These are phyloP conservation scores for Daldinia concentrica DNA, from an alignment of 495 filamentous ascomycete genomes.

Conservation along the genomic window DNA sequence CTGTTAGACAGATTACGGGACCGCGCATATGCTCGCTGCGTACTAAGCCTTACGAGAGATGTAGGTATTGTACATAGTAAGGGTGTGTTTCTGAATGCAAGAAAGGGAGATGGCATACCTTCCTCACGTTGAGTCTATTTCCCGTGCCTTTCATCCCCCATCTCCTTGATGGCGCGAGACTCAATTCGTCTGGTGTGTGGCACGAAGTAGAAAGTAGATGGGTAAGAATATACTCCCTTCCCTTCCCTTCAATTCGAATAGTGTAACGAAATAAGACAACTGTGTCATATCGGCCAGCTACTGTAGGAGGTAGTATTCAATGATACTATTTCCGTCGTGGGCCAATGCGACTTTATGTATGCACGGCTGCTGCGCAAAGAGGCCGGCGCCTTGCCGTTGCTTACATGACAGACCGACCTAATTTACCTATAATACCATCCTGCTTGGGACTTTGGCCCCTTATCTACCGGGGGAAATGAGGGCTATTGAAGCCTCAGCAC, in stretches of 20 bases:
- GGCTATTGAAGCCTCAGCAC: conserved; percentile 18
- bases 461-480: conserved; percentile 14
- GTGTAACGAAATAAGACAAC: conserved; percentile 6
- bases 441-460: conserved; percentile 15
- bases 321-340: conserved; percentile 40
- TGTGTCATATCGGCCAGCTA: conserved; percentile 28
- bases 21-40: conserved; percentile 39
- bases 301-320: conserved; percentile 2
- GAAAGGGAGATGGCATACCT: conserved; percentile 27
- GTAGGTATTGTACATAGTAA: conserved; percentile 6
- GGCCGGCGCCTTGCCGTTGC: conserved; percentile 17
- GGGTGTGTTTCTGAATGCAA: conserved; percentile 7
- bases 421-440: conserved; percentile 5
- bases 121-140: neutral
- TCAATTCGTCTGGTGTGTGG: conserved; percentile 7
- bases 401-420: conserved; percentile 9
- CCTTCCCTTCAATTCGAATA: conserved; percentile 5
- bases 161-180: conserved; percentile 3
- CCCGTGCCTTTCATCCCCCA: conserved; percentile 7
- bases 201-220: conserved; percentile 1
- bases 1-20: conserved; percentile 16
- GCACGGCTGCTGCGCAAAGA: conserved; percentile 30
- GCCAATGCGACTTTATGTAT: conserved; percentile 34
- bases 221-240: conserved; percentile 7
- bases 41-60: conserved; percentile 41